Evolutionary conservation across 1,139 yeast species (phyloP), one percentile per base, ranked within the genome.

Genomic region (Saccharomyces hybrid): DNA sequence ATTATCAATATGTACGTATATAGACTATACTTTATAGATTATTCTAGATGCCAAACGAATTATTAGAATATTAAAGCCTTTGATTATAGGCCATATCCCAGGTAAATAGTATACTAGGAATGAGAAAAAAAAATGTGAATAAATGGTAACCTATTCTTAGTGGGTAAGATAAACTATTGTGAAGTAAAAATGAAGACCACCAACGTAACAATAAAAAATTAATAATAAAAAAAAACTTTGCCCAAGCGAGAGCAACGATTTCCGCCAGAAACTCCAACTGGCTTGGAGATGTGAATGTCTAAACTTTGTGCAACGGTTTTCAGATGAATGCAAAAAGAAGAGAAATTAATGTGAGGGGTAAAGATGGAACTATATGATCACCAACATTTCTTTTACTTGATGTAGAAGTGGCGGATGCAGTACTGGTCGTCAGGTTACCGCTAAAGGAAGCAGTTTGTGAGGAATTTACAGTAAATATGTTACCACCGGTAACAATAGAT

Each of bases 391-490:
- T 38, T 16, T 19, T 38, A 5, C 25, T 16, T 38, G 44, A 14
- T 16, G 44, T 38, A 38, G 44, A 38, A 38, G 44, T 38, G 25
- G 26, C 44, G 23, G 44, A 16, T 19, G 44, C 25, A 9, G 44
- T 38, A 19, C n/a, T 19, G 5, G 44, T 19, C 16, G 44, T 38
- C 44, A 38, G 25, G 13, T 19, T 38, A 19, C 44, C 44, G n/a
- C 44, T 38, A 19, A 19, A 38, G n/a, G 44, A 38, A 19, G 44
- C 44, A 9, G 44, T 38, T 38, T 16, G n/a, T n/a, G 44, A 38
- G 9, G 25, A 8, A 19, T 38, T 13, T 9, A 38, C 58, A 9
- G 69, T 63, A n/a, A 67, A 61, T 7, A 67, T 61, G 49, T 60
- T 56, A 42, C 61, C 64, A 31, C 63, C 64, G 3, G 65, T 49